Evolutionary conservation across 2,329 filamentous ascomycete genomes (phyloP), one percentile per base, ranked within the genome.

Genomic region (Cordyceps cicadae): DNA sequence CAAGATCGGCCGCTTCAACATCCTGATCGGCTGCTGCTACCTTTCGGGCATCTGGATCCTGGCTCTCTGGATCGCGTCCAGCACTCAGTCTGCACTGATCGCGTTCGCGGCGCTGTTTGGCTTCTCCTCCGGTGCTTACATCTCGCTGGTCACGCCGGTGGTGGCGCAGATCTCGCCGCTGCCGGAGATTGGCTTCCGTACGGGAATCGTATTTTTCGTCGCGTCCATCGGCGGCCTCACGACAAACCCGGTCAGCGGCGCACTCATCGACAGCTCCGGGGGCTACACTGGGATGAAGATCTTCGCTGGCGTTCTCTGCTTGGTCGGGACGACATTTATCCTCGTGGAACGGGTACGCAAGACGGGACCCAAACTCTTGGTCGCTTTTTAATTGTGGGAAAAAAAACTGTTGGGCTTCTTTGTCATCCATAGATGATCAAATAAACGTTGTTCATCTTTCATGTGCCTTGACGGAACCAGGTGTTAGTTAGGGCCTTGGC

Each of bases 231-330:
- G 79, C 0, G 83, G 82, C 2, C 71, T 88, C 17, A 79, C 80
- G 2, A 80, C 82, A 0, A 81, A 76, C 60, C 84, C 84, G 0
- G 84, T 86, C 64, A 80, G 75, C 0, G 83, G 83, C 0, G 76
- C 77, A 0, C 75, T 76, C 51, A 54, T 76, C 2, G 64, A 70
- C 0, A 62, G 51, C 1, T 62, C 67, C 0, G 62, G 67, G 5
- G 69, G 69, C 6, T 76, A 70, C 68, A 51, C 68, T 0, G 71
- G 71, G 3, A 66, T 75, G 41, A 76, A 76, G 65, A 62, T 75
- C 3, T 77, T 77, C 56, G 64, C 69, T 0, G 73, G 71, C 5
- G 66, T 72, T 1, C 66, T 73, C 15, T 69, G 70, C 43, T 14
- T 73, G 3, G 64, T 62, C 1, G 72, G 72, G 14, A 72, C 70